Percentiles rank a stretch among this genome's conserved stretches.
phyloP scores from a whole-genome alignment of 1,284 basidiomycete species.

The Puccinia triticina region DNA sequence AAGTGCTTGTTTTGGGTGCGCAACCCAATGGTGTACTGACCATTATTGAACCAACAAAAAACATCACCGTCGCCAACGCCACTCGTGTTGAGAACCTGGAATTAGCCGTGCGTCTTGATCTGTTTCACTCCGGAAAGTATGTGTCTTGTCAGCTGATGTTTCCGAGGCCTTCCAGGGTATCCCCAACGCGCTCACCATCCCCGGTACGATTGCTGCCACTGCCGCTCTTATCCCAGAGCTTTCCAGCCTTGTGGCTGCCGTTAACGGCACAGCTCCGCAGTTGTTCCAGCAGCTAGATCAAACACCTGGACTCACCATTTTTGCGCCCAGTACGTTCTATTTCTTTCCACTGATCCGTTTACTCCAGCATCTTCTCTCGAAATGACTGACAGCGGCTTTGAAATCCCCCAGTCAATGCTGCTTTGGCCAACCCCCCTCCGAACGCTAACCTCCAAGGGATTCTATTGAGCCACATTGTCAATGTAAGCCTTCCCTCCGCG shows the following conservation, averaged over 20 bases:
- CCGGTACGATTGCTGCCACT: conserved; percentile 33
- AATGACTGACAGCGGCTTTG: neutral
- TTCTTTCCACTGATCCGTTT: neutral
- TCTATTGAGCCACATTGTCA: conserved; percentile 48
- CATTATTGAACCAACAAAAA: conserved; percentile 33
- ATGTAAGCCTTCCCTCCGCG: conserved; percentile 21
- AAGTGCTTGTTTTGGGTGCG: conserved; percentile 38
- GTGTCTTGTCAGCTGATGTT: conserved; percentile 6
- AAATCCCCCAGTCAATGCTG: conserved; percentile 32
- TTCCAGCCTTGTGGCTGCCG: conserved; percentile 30
- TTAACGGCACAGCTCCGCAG: conserved; percentile 25
- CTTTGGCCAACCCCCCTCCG: conserved; percentile 19
- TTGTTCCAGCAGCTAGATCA: conserved; percentile 40
- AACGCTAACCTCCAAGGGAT: conserved; percentile 36
- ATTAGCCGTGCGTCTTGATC: conserved; percentile 2
- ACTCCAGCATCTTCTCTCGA: neutral
- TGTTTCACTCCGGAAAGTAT: too few relatives aligned
- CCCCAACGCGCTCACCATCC: conserved; percentile 30
- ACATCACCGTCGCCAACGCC: conserved; percentile 31
- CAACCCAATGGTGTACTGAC: conserved; percentile 24
- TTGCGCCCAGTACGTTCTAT: conserved; percentile 28
- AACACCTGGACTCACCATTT: conserved; percentile 41
- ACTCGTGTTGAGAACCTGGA: conserved; percentile 29
- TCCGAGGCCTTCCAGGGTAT: neutral
- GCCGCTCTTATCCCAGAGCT: conserved; percentile 26